These are phyloP conservation scores for Millerago galiae DNA, from an alignment of 805 yeast genomes.

Conservation along the genomic window DNA sequence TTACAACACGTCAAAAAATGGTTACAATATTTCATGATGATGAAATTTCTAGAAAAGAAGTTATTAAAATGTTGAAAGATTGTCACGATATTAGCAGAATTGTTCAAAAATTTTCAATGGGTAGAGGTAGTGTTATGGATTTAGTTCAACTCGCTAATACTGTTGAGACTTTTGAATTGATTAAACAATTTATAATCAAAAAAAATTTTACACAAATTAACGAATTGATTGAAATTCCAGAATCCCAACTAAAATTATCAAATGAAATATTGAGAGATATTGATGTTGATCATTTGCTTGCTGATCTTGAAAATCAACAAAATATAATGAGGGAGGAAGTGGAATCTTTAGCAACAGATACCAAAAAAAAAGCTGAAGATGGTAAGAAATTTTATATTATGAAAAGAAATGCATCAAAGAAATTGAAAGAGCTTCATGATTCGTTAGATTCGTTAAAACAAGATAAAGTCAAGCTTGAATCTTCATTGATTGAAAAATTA, in stretches of 20 bases:
- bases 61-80: constrained; percentile 34
- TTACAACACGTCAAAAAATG: constrained; percentile 47
- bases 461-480: background rate
- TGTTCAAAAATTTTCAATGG: constrained; percentile 50
- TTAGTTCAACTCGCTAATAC: constrained; percentile 38
- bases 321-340: constrained; percentile 4
- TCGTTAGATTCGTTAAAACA: constrained; percentile 22
- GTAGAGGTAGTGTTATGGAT: constrained; percentile 38
- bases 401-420: constrained; percentile 8
- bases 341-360: background rate
- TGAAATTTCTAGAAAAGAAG: constrained; percentile 21
- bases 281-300: constrained; percentile 30
- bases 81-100: constrained; percentile 55
- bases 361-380: background rate
- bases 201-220: constrained; percentile 24
- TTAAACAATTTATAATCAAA: constrained; percentile 18
- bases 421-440: constrained; percentile 9
- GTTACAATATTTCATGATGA: constrained; percentile 38
- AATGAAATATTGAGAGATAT: constrained; percentile 35
- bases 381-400: constrained; percentile 1
- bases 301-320: constrained; percentile 4
- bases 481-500: constrained; percentile 8
- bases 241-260: constrained; percentile 36
- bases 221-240: constrained; percentile 23
- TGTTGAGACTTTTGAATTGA: constrained; percentile 28